Conservation (phyloP, 2,329 filamentous ascomycete species). For the Fusarium virguliforme region DNA sequence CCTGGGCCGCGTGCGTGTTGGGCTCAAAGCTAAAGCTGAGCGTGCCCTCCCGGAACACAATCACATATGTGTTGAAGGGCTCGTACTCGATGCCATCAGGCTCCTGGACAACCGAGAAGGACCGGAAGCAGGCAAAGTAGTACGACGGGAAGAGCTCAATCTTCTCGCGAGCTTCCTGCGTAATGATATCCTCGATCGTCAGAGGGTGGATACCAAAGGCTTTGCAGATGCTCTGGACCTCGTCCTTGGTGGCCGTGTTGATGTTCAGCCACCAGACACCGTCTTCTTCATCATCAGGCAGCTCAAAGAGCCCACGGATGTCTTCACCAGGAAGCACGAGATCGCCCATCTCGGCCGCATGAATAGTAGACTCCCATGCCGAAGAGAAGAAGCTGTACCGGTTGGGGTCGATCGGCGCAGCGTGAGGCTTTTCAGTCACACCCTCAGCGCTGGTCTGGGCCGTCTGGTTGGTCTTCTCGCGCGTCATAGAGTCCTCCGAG, state of each 20-base stretch:
- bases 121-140: conserved; percentile 98
- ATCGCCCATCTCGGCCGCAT: conserved; percentile 89
- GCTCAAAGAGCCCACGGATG: conserved; percentile 86
- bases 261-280: conserved; percentile 99
- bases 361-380: conserved; percentile 92
- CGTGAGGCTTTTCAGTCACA: conserved; percentile 58
- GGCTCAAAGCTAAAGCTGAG: conserved; percentile 94
- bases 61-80: conserved; percentile 95
- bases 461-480: conserved; percentile 64
- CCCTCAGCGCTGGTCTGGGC: conserved; percentile 50
- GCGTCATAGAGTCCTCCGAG: conserved; percentile 61
- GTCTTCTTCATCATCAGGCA: conserved; percentile 74
- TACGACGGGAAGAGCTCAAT: conserved; percentile 98
- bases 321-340: conserved; percentile 91
- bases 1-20: conserved; percentile 89
- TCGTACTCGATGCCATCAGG: conserved; percentile 88
- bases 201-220: conserved; percentile 96
- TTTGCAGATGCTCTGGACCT: conserved; percentile 89
- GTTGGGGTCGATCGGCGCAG: conserved; percentile 73
- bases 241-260: conserved; percentile 89
- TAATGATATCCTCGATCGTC: conserved; percentile 96
- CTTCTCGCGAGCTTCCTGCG: conserved; percentile 96
- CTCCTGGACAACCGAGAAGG: conserved; percentile 86
- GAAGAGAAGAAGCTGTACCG: conserved; percentile 98
- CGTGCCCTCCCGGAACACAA: conserved; percentile 96